A percentile compares a stretch with the other conserved stretches of the same genome.
Evolutionary conservation across 108 stramenopile species (phyloP).

Genomic region (Cylindrotheca closterium): DNA sequence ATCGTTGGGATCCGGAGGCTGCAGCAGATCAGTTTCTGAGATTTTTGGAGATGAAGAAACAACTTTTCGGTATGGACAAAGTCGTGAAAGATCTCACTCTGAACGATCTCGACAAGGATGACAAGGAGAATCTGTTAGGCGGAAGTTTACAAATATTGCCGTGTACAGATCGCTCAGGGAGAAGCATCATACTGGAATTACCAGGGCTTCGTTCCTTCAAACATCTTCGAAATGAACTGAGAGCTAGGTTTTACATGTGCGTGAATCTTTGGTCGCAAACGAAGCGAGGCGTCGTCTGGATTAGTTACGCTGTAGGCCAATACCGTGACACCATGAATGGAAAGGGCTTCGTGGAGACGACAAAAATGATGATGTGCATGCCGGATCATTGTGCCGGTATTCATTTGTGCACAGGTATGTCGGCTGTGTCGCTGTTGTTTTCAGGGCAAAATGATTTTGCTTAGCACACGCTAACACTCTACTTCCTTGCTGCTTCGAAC

Average conservation of each 20-base stretch:
- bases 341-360: not conserved
- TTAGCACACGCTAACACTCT: too few relatives aligned
- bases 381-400: not conserved
- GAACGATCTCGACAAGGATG: slow-evolving; percentile 5
- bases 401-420: not conserved
- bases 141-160: slow-evolving; percentile 26
- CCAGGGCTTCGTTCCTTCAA: not conserved
- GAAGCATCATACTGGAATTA: slow-evolving; percentile 2
- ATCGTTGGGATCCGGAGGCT: slow-evolving; percentile 9
- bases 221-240: not conserved
- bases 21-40: slow-evolving; percentile 13
- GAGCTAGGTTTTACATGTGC: not conserved
- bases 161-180: slow-evolving; percentile 27
- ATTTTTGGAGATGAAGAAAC: slow-evolving; percentile 11
- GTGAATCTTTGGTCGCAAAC: not conserved
- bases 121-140: not conserved
- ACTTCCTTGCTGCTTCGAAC: too few relatives aligned
- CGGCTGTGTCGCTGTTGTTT: too few relatives aligned
- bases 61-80: slow-evolving; percentile 9
- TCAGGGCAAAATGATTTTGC: too few relatives aligned
- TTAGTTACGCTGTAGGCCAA: not conserved
- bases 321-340: not conserved
- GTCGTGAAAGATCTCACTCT: not conserved
- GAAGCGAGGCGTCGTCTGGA: not conserved
- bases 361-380: not conserved